Conservation (phyloP, 106 monocot genomes). For the Cymbidium sinense region DNA sequence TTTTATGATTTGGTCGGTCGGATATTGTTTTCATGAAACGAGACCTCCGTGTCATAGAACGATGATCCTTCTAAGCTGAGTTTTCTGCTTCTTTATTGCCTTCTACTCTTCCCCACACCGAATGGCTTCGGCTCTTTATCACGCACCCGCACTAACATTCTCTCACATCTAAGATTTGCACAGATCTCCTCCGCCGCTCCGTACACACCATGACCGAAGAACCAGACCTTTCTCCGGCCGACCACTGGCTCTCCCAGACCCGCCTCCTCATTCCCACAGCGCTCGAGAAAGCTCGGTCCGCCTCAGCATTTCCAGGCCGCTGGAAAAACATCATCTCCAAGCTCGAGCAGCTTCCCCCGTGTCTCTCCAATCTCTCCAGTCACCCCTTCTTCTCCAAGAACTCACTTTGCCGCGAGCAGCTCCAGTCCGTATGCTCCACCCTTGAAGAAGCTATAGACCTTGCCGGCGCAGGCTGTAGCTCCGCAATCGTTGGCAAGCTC, state of each 20-base stretch:
- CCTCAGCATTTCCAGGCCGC: conserved; percentile 29
- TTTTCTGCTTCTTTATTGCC: neutral
- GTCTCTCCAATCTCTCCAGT: conserved; percentile 63
- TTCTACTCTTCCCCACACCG: neutral
- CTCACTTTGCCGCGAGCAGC: conserved; percentile 47
- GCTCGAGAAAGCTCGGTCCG: conserved; percentile 18
- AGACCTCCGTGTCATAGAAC: neutral
- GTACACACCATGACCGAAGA: conserved; percentile 15
- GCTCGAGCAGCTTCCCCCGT: conserved; percentile 42
- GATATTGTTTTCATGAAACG: neutral
- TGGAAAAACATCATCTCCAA: conserved; percentile 49
- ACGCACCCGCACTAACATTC: too few species aligned
- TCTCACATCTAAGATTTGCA: neutral
- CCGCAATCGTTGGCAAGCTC: conserved; percentile 32
- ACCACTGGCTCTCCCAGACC: conserved; percentile 26
- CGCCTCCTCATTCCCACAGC: conserved; percentile 38
- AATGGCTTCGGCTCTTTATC: too few species aligned
- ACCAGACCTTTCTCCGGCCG: conserved; percentile 12
- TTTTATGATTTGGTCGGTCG: conserved; percentile 3
- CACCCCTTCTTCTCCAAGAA: conserved; percentile 65
- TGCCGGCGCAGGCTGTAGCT: conserved; percentile 17
- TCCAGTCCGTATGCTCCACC: conserved; percentile 33
- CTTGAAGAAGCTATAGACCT: conserved; percentile 36
- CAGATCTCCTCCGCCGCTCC: neutral
- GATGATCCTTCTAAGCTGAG: neutral